Evolutionary conservation across 2,329 filamentous ascomycete species (phyloP), one percentile per base, ranked within the genome.

Genomic region (Fusarium sp.): DNA sequence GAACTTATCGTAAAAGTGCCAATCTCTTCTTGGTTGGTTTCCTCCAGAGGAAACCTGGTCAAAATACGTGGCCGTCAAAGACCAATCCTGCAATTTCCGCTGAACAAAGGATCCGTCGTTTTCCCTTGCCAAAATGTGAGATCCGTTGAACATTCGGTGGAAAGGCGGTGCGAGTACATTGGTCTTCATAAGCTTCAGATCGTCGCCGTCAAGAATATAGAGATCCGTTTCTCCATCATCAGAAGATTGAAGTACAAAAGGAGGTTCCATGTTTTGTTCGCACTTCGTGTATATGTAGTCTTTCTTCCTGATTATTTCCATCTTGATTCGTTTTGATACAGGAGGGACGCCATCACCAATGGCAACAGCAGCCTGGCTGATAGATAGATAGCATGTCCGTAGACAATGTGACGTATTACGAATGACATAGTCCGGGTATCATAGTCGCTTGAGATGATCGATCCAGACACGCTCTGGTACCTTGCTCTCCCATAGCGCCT

Each of bases 11-110:
- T 30, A 30, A 14, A 30, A 30, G 28, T 30, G 28, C 13, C 28
- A 30, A 14, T 30, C 28, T 30, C 28, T 30, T 30, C 28, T 30
- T 30, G 28, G 28, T 13, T 30, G 13, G 12, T 13, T 30, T 30
- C 6, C 12, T 30, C 12, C 28, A 30, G 12, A 30, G 12, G 28
- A 30, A 30, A 30, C 12, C 12, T 13, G 28, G 12, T 30, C 28
- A 30, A 30, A 30, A 30, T 30, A 30, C 28, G 28, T 30, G n/a
- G 51, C 47, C 5, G 27, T 32, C 5, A 63, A 25, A 9, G 63
- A 63, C 48, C 54, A 63, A 30, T 66, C 54, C 27, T 59, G n/a
- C n/a, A 59, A 21, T 12, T 25, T 54, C 10, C 59, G 63, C 54
- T 41, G 12, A n/a, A 51, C 45, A 6, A 50, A 10, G 14, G 21